Conservation (phyloP, 2,329 filamentous ascomycete species). For the Colletotrichum tanaceti region DNA sequence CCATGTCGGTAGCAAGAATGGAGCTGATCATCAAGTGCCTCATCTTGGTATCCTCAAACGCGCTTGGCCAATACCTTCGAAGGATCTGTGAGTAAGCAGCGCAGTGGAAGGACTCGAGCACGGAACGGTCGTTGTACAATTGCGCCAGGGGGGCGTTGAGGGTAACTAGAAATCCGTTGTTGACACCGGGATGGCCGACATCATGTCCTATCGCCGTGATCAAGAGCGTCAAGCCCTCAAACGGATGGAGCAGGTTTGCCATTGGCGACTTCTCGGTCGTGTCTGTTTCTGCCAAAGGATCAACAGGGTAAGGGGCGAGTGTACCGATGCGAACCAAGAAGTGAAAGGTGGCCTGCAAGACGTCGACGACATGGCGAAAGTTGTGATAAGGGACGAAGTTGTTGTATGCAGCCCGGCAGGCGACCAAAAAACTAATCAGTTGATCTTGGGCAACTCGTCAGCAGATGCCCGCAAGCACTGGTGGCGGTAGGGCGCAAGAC, state of each 20-base stretch:
- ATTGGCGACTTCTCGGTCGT: conserved; percentile 69
- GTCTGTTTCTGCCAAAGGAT: conserved; percentile 43
- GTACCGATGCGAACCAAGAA: conserved; percentile 86
- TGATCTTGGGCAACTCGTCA: conserved; percentile 71
- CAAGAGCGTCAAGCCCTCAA: conserved; percentile 88
- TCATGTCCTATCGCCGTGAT: conserved; percentile 98
- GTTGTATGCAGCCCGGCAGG: conserved; percentile 94
- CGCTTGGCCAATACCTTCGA: conserved; percentile 87
- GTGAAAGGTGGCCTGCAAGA: conserved; percentile 91
- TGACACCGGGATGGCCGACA: conserved; percentile 96
- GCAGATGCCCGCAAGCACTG: conserved; percentile 45
- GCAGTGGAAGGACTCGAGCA: conserved; percentile 97
- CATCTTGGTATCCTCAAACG: conserved; percentile 82
- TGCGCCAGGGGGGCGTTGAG: conserved; percentile 93
- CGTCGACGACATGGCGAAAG: conserved; percentile 96
- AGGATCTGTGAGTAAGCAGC: conserved; percentile 97
- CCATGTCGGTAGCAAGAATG: conserved; percentile 98
- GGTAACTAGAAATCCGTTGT: conserved; percentile 94
- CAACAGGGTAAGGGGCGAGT: conserved; percentile 72
- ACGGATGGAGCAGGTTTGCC: conserved; percentile 80
- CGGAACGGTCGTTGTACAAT: conserved; percentile 95
- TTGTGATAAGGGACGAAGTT: conserved; percentile 97
- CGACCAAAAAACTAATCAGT: conserved; percentile 85
- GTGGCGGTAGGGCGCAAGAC: conserved; percentile 42
- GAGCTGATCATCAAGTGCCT: conserved; percentile 94